These are phyloP conservation scores for Solanum pennellii DNA, from an alignment of 257 asterid genomes.

Conservation along the genomic window DNA sequence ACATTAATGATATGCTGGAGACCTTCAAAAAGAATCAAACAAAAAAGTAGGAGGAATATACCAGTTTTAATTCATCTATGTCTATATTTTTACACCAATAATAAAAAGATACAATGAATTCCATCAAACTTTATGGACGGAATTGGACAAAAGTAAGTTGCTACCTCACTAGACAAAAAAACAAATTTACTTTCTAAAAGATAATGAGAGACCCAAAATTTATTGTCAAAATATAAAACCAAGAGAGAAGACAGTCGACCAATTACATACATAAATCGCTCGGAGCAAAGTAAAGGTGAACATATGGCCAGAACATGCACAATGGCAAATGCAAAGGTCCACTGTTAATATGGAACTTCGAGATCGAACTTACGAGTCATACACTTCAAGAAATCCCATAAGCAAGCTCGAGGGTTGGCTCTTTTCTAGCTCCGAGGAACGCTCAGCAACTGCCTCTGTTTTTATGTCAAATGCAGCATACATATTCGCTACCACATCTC, in stretches of 20 bases:
- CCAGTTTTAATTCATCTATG: no score
- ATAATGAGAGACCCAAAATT: neutral
- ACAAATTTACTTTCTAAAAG: neutral
- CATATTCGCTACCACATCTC: conserved; percentile 88
- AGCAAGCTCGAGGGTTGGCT: conserved; percentile 80
- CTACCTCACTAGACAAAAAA: neutral
- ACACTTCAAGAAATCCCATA: conserved; percentile 88
- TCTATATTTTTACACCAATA: no score
- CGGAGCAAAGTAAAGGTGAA: neutral
- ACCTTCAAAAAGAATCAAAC: no score
- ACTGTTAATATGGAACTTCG: neutral
- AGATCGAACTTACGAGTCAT: conserved; percentile 60
- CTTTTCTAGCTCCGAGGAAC: conserved; percentile 62
- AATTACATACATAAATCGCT: neutral
- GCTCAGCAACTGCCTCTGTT: conserved; percentile 58
- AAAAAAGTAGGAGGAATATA: no score
- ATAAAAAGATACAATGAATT: no score
- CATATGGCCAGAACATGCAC: neutral
- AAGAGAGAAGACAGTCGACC: neutral
- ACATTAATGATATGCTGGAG: no score
- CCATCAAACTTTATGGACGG: no score
- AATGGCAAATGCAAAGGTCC: neutral
- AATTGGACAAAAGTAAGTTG: neutral
- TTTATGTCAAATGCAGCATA: conserved; percentile 81
- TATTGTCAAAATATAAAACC: neutral